Evolutionary conservation across 257 asterid species (phyloP).

Genomic region (Coffea eugenioides): DNA sequence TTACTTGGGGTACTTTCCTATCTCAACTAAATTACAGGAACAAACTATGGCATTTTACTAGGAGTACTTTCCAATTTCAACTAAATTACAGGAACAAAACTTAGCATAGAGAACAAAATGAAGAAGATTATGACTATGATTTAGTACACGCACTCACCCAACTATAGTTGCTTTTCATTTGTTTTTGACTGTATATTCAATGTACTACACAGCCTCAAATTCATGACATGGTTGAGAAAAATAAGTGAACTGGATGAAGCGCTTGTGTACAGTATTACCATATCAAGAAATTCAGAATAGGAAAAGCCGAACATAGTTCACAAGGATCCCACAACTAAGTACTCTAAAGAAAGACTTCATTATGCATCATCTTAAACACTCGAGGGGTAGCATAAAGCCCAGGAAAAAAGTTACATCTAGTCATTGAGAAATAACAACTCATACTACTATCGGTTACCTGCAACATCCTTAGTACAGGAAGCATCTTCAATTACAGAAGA

Average conservation of each 20-base stretch:
- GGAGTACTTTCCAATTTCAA: neutral
- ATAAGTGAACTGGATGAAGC: too few relatives aligned
- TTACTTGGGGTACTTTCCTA: neutral
- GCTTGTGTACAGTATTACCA: neutral
- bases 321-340: neutral
- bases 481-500: neutral
- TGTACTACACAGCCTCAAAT: neutral
- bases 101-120: neutral
- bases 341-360: constrained; percentile 1
- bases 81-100: neutral
- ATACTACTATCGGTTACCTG: constrained; percentile 9
- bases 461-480: neutral
- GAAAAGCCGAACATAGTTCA: neutral
- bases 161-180: neutral
- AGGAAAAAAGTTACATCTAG: neutral
- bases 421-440: neutral
- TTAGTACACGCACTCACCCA: neutral
- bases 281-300: neutral
- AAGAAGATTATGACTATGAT: neutral
- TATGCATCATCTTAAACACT: neutral
- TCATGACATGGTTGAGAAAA: neutral
- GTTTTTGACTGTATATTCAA: neutral
- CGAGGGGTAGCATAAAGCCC: neutral
- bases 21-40: neutral
- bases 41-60: neutral